Evolutionary conservation across 805 yeast species (phyloP), one percentile per base, ranked within the genome.

Genomic region (Hanseniaspora nectarophila): DNA sequence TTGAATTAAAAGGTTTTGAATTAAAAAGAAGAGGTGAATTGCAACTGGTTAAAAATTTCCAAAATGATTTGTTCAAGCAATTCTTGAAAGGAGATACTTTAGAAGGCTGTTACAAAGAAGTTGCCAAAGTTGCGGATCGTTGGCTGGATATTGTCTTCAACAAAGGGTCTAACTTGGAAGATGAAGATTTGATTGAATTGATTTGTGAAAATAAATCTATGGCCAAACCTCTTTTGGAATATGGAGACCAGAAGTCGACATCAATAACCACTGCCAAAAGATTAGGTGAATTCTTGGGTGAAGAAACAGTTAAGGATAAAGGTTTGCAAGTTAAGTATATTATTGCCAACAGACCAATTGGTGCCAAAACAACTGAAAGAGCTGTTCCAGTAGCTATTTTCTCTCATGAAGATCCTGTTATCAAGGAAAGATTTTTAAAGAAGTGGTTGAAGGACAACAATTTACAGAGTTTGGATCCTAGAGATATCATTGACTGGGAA

Each of bases 311-410:
- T 2, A 89, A 87, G 60, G 97, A 88, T 66, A 88, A 89, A 55
- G 97, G 98, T 56, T 75, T 92, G 55, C 95, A 95, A 5, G 90
- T 96, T 68, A 88, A 87, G 65, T 92, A 87, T 68, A 82, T 92
- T 65, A 89, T 92, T 57, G 81, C 96, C 55, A 77, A 79, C 45
- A 79, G 77, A 57, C 98, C 99, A 1, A 60, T 74, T 20, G 82
- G 82, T 40, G 82, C 95, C 1, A 95, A 98, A 0, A 89, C 89
- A 29, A 87, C 98, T 0, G 97, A 90, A 61, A 75, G 99, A 58
- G 98, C 99, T 0, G 74, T 92, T 43, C 99, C 99, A 0, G 95
- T 94, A 5, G 92, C 96, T 0, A 88, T 92, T 18, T 94, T 92
- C 63, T 83, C 95, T 0, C 53, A 49, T 29, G 82, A 97, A 0